Percentiles rank a stretch among this genome's conserved stretches.
These are phyloP conservation scores for Aspergillus ostianus DNA, from an alignment of 495 filamentous ascomycete species.

Conservation along the genomic window DNA sequence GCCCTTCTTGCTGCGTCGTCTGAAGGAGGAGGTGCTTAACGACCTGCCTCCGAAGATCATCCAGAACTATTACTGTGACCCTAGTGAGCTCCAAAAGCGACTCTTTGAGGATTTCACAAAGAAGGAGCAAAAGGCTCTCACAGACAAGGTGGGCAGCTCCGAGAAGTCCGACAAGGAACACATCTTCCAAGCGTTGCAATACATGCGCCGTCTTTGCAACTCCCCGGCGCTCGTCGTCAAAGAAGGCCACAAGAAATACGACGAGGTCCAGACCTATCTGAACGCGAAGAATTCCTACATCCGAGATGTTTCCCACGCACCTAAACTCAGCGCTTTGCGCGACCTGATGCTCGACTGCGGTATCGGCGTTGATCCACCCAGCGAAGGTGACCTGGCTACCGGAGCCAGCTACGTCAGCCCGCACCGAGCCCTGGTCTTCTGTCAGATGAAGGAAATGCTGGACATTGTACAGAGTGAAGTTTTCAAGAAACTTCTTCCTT, in stretches of 20 bases:
- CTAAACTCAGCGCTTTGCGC: slow-evolving; percentile 83
- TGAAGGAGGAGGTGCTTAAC: slow-evolving; percentile 97
- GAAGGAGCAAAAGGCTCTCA: slow-evolving; percentile 81
- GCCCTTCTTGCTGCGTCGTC: slow-evolving; percentile 90
- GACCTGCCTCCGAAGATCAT: slow-evolving; percentile 97
- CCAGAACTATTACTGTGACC: slow-evolving; percentile 99
- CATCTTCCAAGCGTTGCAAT: slow-evolving; percentile 98
- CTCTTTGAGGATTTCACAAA: slow-evolving; percentile 95
- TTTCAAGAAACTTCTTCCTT: slow-evolving; percentile 78
- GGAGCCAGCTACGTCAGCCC: slow-evolving; percentile 84
- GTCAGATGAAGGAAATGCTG: slow-evolving; percentile 99
- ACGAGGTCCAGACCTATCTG: slow-evolving; percentile 73
- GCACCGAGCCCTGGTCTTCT: slow-evolving; percentile 94
- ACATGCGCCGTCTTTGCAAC: slow-evolving; percentile 99
- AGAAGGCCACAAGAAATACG: slow-evolving; percentile 86
- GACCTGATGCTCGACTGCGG: slow-evolving; percentile 94
- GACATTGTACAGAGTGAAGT: slow-evolving; percentile 97
- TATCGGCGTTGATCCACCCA: slow-evolving; percentile 67
- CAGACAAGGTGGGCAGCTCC: slow-evolving; percentile 68
- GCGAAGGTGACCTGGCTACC: slow-evolving; percentile 57
- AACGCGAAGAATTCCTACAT: slow-evolving; percentile 67
- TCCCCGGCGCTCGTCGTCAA: slow-evolving; percentile 95
- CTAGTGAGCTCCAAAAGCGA: slow-evolving; percentile 90
- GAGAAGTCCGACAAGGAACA: slow-evolving; percentile 95
- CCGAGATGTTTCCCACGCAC: slow-evolving; percentile 82